phyloP scores from a whole-genome alignment of 768 basidiomycete genomes.

The Lentinula detonsa region DNA sequence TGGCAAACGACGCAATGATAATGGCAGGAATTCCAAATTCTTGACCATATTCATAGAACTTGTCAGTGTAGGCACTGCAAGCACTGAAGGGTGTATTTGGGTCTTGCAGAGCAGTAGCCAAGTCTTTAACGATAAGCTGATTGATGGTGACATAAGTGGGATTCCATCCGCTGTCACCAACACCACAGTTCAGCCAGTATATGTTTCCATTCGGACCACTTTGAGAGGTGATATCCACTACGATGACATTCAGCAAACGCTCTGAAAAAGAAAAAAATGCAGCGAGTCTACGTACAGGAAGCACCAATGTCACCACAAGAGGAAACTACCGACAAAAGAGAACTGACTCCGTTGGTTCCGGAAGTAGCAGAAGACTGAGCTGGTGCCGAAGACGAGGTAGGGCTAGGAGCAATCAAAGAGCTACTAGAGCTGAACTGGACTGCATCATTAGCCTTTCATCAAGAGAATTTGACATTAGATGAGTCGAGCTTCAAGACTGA shows the following conservation, averaged over 20 bases:
- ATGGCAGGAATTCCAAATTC: slow-evolving; percentile 57
- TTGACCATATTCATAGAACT: slow-evolving; percentile 58
- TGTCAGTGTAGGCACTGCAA: slow-evolving; percentile 41
- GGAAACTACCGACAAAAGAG: slow-evolving; percentile 9
- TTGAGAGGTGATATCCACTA: slow-evolving; percentile 42
- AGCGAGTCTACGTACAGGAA: slow-evolving; percentile 28
- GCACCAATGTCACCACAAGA: slow-evolving; percentile 47
- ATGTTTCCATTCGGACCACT: slow-evolving; percentile 69
- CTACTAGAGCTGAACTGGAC: background rate
- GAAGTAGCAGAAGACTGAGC: background rate
- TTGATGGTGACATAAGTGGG: slow-evolving; percentile 56
- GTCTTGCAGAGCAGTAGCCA: slow-evolving; percentile 42
- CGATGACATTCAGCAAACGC: background rate
- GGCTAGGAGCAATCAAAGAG: background rate
- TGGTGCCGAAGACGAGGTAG: background rate
- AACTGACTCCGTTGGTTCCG: background rate
- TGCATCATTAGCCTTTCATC: background rate
- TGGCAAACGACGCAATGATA: slow-evolving; percentile 78
- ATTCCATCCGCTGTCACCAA: slow-evolving; percentile 59
- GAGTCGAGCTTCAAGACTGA: background rate
- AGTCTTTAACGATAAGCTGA: slow-evolving; percentile 42
- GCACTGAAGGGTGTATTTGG: slow-evolving; percentile 49
- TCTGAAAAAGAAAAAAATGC: background rate
- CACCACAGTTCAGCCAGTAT: slow-evolving; percentile 75
- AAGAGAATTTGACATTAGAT: background rate